Conservation (phyloP, 371 early-diverging fungal species). For the Mortierella polycephala region DNA sequence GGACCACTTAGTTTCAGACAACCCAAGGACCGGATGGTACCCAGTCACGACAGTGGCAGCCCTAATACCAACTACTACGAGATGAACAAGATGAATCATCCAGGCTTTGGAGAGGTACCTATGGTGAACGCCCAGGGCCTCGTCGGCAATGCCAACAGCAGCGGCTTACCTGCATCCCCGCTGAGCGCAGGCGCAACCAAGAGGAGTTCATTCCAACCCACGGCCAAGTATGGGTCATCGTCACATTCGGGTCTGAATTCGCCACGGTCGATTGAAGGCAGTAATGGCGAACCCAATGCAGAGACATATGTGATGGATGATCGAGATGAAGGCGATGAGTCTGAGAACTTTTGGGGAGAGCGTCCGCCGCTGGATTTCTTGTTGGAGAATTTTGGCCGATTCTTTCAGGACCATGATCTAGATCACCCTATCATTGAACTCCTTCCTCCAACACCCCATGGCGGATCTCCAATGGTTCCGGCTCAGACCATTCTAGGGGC, state of each 20-base stretch:
- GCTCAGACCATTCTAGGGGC: constrained; percentile 34
- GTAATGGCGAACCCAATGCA: constrained; percentile 1
- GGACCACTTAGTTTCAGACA: constrained; percentile 27
- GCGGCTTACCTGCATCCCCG: constrained; percentile 42
- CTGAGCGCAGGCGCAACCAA: constrained; percentile 37
- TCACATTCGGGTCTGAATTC: constrained; percentile 41
- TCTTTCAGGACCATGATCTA: constrained; percentile 82
- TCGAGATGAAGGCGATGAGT: constrained; percentile 53
- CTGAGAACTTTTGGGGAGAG: constrained; percentile 69
- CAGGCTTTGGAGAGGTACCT: constrained; percentile 35
- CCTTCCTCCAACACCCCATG: constrained; percentile 40
- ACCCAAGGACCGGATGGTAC: constrained; percentile 19
- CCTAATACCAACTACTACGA: constrained; percentile 38
- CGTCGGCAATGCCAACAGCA: constrained; percentile 20
- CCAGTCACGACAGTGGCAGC: constrained; percentile 32
- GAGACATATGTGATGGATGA: constrained; percentile 30
- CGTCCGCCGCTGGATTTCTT: constrained; percentile 83
- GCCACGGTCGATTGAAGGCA: constrained; percentile 33
- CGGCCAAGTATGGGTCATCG: constrained; percentile 36
- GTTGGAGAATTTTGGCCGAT: constrained; percentile 76
- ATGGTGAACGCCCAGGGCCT: constrained; percentile 18
- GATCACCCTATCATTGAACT: constrained; percentile 77
- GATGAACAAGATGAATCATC: constrained; percentile 34
- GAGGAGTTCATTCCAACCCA: constrained; percentile 48
- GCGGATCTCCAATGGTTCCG: constrained; percentile 24